A percentile compares a stretch with the other conserved stretches of the same genome.
Conservation (phyloP, 2,329 filamentous ascomycete genomes). For the Cordyceps cateniannulata region DNA sequence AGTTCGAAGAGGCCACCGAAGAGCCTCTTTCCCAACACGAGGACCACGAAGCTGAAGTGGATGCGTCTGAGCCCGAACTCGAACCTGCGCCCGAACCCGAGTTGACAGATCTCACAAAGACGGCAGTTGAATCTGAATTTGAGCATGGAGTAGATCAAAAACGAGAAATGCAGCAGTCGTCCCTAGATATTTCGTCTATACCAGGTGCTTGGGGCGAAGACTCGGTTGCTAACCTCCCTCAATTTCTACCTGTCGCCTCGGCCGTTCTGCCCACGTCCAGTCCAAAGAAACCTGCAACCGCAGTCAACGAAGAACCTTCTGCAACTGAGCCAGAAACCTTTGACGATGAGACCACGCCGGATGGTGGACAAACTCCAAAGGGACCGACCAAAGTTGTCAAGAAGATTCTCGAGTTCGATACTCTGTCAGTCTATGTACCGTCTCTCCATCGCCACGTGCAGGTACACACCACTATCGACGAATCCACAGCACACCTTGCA, state of each 20-base stretch:
- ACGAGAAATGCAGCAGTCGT: not conserved
- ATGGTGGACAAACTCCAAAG: conserved; percentile 43
- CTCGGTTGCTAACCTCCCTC: conserved; percentile 13
- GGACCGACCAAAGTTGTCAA: conserved; percentile 50
- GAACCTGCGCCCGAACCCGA: conserved; percentile 2
- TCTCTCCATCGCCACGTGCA: conserved; percentile 41
- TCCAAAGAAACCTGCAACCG: not conserved
- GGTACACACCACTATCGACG: conserved; percentile 24
- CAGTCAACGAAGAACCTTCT: not conserved
- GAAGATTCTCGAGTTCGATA: conserved; percentile 44
- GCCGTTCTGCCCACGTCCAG: not conserved
- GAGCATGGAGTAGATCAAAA: not conserved
- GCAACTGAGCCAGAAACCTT: not conserved
- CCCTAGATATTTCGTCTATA: conserved; percentile 28
- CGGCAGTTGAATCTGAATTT: not conserved
- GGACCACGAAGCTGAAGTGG: not conserved
- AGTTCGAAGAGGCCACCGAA: not conserved
- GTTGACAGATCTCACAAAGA: not conserved
- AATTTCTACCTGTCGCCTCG: not conserved
- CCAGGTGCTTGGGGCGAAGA: conserved; percentile 47
- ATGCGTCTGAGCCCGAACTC: not conserved
- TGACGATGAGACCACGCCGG: conserved; percentile 19
- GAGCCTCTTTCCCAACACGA: not conserved
- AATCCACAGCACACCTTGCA: conserved; percentile 23
- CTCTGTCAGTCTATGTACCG: conserved; percentile 49